Conservation (phyloP, 2,329 filamentous ascomycete species). For the Monosporascus ibericus region DNA sequence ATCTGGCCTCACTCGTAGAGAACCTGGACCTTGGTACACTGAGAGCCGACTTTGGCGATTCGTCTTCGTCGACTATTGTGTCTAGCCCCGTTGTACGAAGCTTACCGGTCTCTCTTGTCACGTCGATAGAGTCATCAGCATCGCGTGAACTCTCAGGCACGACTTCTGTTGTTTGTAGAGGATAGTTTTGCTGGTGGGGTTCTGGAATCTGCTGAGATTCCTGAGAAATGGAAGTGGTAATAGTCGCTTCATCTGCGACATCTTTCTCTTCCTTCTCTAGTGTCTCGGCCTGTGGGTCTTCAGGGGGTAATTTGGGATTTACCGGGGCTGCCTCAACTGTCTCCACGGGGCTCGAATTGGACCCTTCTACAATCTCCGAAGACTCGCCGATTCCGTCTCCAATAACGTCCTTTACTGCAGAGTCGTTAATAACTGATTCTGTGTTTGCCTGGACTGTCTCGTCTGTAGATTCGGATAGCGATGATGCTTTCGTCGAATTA, state of each 20-base stretch:
- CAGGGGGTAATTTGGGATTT: constrained; percentile 2
- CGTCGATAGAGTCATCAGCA: constrained; percentile 5
- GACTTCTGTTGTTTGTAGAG: constrained; percentile 10
- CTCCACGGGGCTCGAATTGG: background rate
- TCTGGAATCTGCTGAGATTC: constrained; percentile 20
- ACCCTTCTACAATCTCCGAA: constrained; percentile 1
- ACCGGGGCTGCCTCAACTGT: constrained; percentile 1
- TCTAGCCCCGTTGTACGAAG: constrained; percentile 5
- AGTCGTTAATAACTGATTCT: constrained; percentile 20
- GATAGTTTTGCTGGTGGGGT: constrained; percentile 2
- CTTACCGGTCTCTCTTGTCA: constrained; percentile 1
- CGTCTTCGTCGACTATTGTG: constrained; percentile 8
- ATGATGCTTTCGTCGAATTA: constrained; percentile 58
- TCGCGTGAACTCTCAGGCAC: constrained; percentile 11
- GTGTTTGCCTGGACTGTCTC: constrained; percentile 44
- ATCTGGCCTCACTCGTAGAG: constrained; percentile 18
- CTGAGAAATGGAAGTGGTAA: constrained; percentile 4
- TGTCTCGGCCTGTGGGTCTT: constrained; percentile 12
- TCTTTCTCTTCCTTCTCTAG: constrained; percentile 5
- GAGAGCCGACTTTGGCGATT: constrained; percentile 14
- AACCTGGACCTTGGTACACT: constrained; percentile 22
- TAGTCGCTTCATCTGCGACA: constrained; percentile 13
- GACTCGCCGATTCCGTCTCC: constrained; percentile 2
- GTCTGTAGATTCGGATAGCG: constrained; percentile 57
- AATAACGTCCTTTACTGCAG: constrained; percentile 1